Conservation (phyloP, 257 asterid genomes). For the Craterostigma plantagineum region DNA sequence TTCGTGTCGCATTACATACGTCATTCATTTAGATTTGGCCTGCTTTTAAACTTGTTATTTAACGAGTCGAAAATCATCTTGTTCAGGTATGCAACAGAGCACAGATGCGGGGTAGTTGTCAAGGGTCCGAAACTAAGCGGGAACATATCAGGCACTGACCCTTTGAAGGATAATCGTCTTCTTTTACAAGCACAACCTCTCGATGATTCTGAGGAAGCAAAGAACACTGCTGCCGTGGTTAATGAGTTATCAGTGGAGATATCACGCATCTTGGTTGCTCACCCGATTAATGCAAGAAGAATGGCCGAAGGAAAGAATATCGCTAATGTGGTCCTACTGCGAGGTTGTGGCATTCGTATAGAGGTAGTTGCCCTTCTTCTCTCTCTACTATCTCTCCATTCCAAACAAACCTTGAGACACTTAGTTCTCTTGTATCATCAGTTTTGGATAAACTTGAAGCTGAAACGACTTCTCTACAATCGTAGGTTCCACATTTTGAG, state of each 20-base stretch:
- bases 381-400: too few species aligned
- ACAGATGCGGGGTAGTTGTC: constrained; percentile 96
- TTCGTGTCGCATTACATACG: constrained; percentile 5
- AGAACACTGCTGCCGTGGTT: constrained; percentile 66
- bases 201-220: constrained; percentile 78
- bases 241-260: constrained; percentile 81
- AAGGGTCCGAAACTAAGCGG: constrained; percentile 97
- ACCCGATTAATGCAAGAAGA: constrained; percentile 62
- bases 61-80: neutral
- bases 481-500: constrained; percentile 88
- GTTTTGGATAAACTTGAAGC: constrained; percentile 5
- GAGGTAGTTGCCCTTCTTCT: constrained; percentile 30
- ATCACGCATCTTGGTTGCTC: constrained; percentile 56
- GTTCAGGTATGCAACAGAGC: constrained; percentile 93
- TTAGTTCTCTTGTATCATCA: too few species aligned
- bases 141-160: constrained; percentile 93
- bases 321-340: constrained; percentile 74
- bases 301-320: constrained; percentile 72
- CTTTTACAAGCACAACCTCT: constrained; percentile 73
- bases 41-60: neutral
- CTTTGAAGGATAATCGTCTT: constrained; percentile 78
- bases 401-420: too few species aligned
- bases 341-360: constrained; percentile 96
- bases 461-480: too few species aligned
- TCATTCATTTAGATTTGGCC: neutral